These are phyloP conservation scores for Bertia moriformis DNA, from an alignment of 2,329 filamentous ascomycete species.

Conservation along the genomic window DNA sequence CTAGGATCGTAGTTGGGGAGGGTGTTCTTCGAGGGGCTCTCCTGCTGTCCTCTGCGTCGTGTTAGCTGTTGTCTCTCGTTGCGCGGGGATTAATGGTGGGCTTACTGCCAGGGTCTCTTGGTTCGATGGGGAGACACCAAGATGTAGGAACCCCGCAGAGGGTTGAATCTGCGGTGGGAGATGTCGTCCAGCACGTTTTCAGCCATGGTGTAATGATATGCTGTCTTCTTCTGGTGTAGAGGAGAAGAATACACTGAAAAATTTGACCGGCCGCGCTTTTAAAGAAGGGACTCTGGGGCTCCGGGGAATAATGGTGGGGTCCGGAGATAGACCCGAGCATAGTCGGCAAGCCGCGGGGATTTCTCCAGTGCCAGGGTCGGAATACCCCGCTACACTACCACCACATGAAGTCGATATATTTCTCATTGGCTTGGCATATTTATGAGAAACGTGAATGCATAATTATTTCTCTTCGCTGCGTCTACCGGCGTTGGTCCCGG, in stretches of 20 bases:
- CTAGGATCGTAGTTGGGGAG: slow-evolving; percentile 49
- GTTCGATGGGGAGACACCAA: slow-evolving; percentile 62
- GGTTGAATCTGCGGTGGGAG: slow-evolving; percentile 59
- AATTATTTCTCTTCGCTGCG: too few species aligned
- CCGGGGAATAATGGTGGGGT: neutral
- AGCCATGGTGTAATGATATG: slow-evolving; percentile 22
- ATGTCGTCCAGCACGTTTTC: slow-evolving; percentile 54
- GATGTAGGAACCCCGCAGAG: slow-evolving; percentile 54
- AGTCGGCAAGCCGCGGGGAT: neutral
- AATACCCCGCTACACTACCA: too few species aligned
- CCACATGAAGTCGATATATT: too few species aligned
- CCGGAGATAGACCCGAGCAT: neutral
- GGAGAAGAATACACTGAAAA: neutral
- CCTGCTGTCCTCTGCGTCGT: slow-evolving; percentile 35
- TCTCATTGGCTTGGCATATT: too few species aligned
- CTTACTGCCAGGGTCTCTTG: slow-evolving; percentile 66
- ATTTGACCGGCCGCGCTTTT: neutral
- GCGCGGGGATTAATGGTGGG: slow-evolving; percentile 3
- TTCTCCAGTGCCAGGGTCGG: neutral
- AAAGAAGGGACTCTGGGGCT: neutral
- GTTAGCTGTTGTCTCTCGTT: neutral
- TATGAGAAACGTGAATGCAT: too few species aligned
- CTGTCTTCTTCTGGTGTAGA: too few species aligned
- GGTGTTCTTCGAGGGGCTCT: slow-evolving; percentile 33
- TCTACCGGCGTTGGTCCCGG: too few species aligned